Evolutionary conservation across 2,329 filamentous ascomycete genomes (phyloP), one percentile per base, ranked within the genome.

Genomic region (Fusarium mundagurra): DNA sequence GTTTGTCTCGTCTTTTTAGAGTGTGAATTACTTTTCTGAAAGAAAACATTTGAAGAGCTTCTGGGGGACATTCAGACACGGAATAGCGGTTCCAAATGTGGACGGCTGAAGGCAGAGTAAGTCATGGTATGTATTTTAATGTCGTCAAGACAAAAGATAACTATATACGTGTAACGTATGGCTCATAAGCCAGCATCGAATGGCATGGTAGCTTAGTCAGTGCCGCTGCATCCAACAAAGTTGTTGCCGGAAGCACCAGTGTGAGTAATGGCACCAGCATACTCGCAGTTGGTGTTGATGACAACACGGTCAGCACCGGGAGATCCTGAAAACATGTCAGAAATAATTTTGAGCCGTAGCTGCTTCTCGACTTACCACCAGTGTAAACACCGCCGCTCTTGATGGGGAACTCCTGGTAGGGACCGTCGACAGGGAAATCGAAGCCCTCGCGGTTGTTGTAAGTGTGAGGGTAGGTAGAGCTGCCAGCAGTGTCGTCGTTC

Each of bases 241-340:
- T 88, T 85, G 80, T 93, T 91, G 13, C 90, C 90, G 58, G 86
- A 89, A 24, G 92, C 92, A 34, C 92, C 92, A 29, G 90, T 92
- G 78, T 94, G 92, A 1, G 92, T 94, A 71, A 94, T 92, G 34
- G 88, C 84, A 43, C 91, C 92, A 20, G 90, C 92, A 50, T 89
- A 86, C 65, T 86, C 67, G 75, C 91, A 88, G 1, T 78, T 84
- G 78, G 90, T 91, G 67, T 80, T 80, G 83, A 93, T 90, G 16
- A 93, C 80, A 61, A 93, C 89, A 57, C 92, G 89, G 79, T 93
- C 91, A 24, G 92, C 83, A 43, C 92, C 92, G 3, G 92, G 92
- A 3, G 77, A 78, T 33, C 81, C 81, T 82, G 3, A 20, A 12
- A 11, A 6, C 1, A 34, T 2, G n/a, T 69, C 6, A 61, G 47